Conservation (phyloP, 306 rosid genomes). For the Cucurbita maxima region DNA sequence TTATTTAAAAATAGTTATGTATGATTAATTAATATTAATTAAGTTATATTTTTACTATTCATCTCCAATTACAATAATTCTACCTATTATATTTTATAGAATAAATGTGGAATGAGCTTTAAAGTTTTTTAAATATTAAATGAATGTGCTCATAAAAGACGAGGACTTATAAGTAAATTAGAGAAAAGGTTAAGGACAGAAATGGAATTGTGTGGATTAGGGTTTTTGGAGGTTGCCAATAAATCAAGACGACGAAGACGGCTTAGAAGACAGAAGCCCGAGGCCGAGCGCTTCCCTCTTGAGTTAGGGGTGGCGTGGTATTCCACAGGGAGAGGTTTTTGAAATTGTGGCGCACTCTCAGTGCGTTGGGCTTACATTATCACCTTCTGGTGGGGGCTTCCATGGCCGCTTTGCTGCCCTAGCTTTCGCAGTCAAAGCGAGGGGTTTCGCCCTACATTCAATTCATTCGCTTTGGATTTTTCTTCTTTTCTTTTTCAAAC, state of each 20-base stretch:
- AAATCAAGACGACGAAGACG: background rate
- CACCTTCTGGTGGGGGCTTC: slow-evolving; percentile 14
- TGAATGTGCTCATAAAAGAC: background rate
- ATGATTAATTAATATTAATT: too few relatives aligned
- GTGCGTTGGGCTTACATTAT: slow-evolving; percentile 28
- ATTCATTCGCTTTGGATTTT: background rate
- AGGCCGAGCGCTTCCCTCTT: slow-evolving; percentile 41
- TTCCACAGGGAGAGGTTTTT: slow-evolving; percentile 34
- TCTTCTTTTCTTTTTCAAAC: background rate
- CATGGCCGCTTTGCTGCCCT: slow-evolving; percentile 17
- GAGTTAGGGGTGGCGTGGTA: slow-evolving; percentile 41
- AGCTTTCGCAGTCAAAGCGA: slow-evolving; percentile 17
- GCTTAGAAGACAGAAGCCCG: background rate
- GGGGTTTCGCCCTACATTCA: slow-evolving; percentile 20
- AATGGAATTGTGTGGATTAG: background rate
- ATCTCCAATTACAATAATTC: too few relatives aligned
- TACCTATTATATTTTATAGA: too few relatives aligned
- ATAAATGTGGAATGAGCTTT: too few relatives aligned
- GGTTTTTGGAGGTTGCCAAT: background rate
- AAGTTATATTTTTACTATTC: too few relatives aligned
- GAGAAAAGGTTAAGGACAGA: background rate
- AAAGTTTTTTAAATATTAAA: too few relatives aligned
- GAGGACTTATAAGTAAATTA: background rate
- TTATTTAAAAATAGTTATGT: too few relatives aligned
- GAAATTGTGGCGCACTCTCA: slow-evolving; percentile 21